Evolutionary conservation across 2,329 filamentous ascomycete species (phyloP).

Genomic region (Sporothrix protearum): DNA sequence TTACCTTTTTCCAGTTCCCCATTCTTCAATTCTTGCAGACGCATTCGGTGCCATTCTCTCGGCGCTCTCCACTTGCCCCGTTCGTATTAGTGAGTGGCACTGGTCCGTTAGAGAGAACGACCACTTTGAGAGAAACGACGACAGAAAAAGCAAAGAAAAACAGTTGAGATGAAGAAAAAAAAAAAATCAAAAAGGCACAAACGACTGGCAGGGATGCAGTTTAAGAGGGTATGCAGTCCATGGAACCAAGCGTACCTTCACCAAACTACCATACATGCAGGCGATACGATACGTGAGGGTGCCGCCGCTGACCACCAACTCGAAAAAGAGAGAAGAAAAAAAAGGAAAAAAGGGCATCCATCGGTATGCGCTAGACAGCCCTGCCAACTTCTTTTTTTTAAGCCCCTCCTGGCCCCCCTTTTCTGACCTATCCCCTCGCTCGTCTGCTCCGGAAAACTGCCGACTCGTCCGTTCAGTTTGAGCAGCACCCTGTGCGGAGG

Average conservation of each 20-base stretch:
- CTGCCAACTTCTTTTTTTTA: neutral
- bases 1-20: conserved; percentile 23
- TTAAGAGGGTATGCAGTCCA: neutral
- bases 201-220: neutral
- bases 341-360: neutral
- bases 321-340: neutral
- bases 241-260: neutral
- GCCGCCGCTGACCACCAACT: conserved; percentile 8
- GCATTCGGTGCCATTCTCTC: conserved; percentile 18
- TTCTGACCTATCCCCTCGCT: conserved; percentile 6
- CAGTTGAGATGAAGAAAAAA: neutral
- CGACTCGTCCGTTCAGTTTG: conserved; percentile 16
- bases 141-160: neutral
- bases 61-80: conserved; percentile 20
- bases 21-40: conserved; percentile 12
- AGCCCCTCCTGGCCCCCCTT: neutral
- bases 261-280: neutral
- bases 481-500: conserved; percentile 1
- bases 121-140: neutral
- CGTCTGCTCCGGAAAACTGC: conserved; percentile 13
- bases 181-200: neutral
- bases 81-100: conserved; percentile 6
- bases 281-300: neutral
- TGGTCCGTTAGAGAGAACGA: neutral
- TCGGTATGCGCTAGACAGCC: neutral